Percentiles rank a stretch among this genome's conserved stretches.
Conservation (phyloP, 106 monocot species). For the Dioscorea alata region DNA sequence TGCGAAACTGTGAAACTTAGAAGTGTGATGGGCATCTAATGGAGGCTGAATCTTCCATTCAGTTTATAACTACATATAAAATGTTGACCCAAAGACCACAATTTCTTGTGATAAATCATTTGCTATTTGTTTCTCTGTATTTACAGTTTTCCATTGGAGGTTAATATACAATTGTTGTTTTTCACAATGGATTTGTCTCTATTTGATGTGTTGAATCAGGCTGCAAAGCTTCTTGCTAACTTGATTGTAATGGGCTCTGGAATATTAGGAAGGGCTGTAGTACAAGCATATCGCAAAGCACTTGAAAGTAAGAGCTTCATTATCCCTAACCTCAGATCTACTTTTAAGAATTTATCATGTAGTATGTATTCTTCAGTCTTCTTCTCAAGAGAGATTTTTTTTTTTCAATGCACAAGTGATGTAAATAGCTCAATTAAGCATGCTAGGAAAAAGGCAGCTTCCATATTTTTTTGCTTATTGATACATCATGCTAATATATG, state of each 20-base stretch:
- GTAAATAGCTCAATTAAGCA: not conserved
- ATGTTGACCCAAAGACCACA: too few relatives aligned
- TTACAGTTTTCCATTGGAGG: too few relatives aligned
- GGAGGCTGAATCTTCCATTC: too few relatives aligned
- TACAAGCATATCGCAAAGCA: constrained; percentile 3
- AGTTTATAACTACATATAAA: too few relatives aligned
- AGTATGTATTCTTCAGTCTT: not conserved
- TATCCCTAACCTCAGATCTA: not conserved
- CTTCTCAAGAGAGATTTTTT: not conserved
- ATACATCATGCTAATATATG: not conserved
- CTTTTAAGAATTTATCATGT: not conserved
- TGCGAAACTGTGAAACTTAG: too few relatives aligned
- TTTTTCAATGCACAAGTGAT: not conserved
- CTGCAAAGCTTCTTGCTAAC: constrained; percentile 3
- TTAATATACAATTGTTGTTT: too few relatives aligned
- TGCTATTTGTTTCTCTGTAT: too few relatives aligned
- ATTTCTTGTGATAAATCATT: too few relatives aligned
- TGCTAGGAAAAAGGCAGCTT: not conserved
- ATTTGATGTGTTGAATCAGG: not conserved
- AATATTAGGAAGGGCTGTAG: not conserved
- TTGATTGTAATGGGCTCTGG: constrained; percentile 5
- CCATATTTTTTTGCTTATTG: not conserved
- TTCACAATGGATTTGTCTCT: too few relatives aligned
- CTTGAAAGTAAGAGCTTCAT: constrained; percentile 1
- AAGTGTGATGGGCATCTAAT: too few relatives aligned